Conservation (phyloP, 129 eudicot species). For the Flaveria bidentis region DNA sequence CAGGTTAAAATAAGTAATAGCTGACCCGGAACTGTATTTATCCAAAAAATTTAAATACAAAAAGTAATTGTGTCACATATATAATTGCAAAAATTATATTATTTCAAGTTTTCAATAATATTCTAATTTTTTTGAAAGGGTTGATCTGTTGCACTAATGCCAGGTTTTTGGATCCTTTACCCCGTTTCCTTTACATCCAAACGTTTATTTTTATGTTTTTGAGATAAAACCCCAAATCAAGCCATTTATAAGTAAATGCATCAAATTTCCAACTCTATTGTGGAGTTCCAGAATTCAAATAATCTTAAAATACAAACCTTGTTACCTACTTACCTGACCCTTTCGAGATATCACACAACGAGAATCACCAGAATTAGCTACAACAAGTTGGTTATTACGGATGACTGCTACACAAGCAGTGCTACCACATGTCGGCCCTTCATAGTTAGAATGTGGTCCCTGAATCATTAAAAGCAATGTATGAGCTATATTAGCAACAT, state of each 20-base stretch:
- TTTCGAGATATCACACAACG: constrained; percentile 84
- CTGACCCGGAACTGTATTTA: not conserved
- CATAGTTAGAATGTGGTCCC: constrained; percentile 62
- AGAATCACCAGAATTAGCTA: constrained; percentile 98
- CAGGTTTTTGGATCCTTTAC: not conserved
- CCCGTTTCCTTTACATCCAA: not conserved
- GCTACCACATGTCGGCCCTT: constrained; percentile 77
- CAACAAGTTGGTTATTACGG: constrained; percentile 58
- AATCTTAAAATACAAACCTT: not conserved
- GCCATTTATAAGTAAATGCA: not conserved
- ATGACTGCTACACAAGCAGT: constrained; percentile 91
- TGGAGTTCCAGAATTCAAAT: constrained; percentile 14
- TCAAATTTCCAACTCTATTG: not conserved
- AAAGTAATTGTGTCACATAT: not conserved
- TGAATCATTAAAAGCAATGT: constrained; percentile 25
- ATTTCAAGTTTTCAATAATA: not conserved
- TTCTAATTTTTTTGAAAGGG: not conserved
- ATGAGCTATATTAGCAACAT: constrained; percentile 24
- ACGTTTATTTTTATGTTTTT: too few relatives aligned
- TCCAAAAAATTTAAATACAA: not conserved
- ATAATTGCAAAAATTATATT: not conserved
- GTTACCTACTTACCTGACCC: constrained; percentile 58
- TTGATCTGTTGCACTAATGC: not conserved
- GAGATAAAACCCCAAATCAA: not conserved
- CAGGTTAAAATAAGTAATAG: not conserved